Evolutionary conservation across 2,329 filamentous ascomycete species (phyloP), one percentile per base, ranked within the genome.

Genomic region (Trichoderma guizhouense): DNA sequence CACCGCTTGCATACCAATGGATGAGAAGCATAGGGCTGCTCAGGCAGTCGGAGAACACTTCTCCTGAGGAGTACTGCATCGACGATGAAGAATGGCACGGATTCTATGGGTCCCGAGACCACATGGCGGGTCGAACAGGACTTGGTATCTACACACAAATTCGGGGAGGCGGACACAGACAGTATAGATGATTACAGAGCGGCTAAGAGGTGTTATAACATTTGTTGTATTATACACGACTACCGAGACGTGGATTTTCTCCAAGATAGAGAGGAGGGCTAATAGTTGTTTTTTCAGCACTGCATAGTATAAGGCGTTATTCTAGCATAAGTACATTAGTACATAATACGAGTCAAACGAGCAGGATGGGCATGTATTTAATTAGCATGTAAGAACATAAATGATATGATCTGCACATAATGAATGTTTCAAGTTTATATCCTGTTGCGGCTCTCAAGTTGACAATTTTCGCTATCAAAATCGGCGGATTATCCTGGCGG

Each of bases 51-150:
- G 70, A 62, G 8, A 55, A 26, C 7, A 18, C 39, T 11, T 28
- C 39, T 24, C 70, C 74, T 76, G 72, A 71, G 72, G 65, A 74
- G 43, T 72, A 80, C 36, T 76, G 74, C 21, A 75, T 76, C 3
- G 83, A 86, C 36, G 80, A 77, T 58, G 86, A 87, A 75, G 84
- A 85, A 71, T 79, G 85, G 65, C 85, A 87, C 67, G 86, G 86
- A 3, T 82, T 85, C 47, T 84, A 86, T 70, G 85, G 85, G 1
- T 81, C 84, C 1, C 71, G 76, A 3, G 77, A 83, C 63, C 76
- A 79, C 1, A 80, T 80, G 9, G 81, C 79, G 5, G 85, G 85
- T 62, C 67, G 55, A 58, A 69, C 67, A 11, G 57, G 55, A 39
- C 28, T 51, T 53, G 57, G 67, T 3, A 69, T 69, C 28, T 62